These are phyloP conservation scores for Dentipellis fragilis DNA, from an alignment of 768 basidiomycete species.

Conservation along the genomic window DNA sequence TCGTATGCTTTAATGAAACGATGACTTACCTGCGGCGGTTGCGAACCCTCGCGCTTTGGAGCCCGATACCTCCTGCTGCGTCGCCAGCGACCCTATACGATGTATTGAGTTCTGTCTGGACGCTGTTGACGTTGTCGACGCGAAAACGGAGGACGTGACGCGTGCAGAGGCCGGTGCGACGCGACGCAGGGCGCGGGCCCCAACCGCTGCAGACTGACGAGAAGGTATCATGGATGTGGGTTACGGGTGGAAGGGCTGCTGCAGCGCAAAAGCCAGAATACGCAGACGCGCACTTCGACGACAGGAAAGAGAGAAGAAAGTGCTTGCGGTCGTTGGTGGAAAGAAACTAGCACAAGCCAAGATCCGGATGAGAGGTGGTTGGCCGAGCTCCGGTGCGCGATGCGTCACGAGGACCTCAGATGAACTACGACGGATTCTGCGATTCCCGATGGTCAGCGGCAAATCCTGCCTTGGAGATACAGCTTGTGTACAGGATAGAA, in stretches of 20 bases:
- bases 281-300: too few relatives aligned
- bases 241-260: neutral
- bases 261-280: neutral
- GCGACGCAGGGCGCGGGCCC: neutral
- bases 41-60: conserved; percentile 3
- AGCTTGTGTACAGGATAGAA: too few relatives aligned
- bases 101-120: neutral
- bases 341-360: neutral
- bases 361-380: neutral
- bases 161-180: neutral
- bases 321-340: too few relatives aligned
- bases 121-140: neutral
- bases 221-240: neutral
- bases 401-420: neutral
- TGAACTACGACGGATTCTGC: too few relatives aligned
- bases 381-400: neutral
- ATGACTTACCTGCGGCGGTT: conserved; percentile 3
- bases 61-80: neutral
- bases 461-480: too few relatives aligned
- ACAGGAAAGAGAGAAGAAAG: too few relatives aligned
- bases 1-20: neutral
- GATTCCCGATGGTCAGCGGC: too few relatives aligned
- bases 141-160: neutral
- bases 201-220: neutral
- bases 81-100: too few relatives aligned